These are phyloP conservation scores for Mycotypha africana DNA, from an alignment of 371 early-diverging fungal genomes.

Conservation along the genomic window DNA sequence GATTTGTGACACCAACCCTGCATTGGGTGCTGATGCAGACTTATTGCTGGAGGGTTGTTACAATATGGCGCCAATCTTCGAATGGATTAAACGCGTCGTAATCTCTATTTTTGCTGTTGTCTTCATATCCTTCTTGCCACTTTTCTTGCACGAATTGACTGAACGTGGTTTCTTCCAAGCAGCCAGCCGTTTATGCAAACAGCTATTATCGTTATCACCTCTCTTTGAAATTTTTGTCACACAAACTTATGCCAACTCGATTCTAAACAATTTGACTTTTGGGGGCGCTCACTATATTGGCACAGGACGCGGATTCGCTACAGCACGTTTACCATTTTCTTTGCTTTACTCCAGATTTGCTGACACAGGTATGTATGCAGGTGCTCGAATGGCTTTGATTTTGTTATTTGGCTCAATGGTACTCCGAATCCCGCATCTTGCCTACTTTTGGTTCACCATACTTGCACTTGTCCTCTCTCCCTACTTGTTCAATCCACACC, in stretches of 20 bases:
- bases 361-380: conserved; percentile 74
- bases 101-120: conserved; percentile 75
- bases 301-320: conserved; percentile 91
- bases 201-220: conserved; percentile 79
- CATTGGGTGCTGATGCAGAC: conserved; percentile 38
- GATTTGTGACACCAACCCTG: conserved; percentile 49
- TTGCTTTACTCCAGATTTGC: conserved; percentile 77
- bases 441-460: conserved; percentile 86
- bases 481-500: conserved; percentile 82
- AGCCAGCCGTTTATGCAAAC: conserved; percentile 71
- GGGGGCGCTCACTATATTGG: conserved; percentile 89
- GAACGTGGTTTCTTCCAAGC: conserved; percentile 81
- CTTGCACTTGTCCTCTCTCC: conserved; percentile 71
- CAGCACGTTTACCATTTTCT: conserved; percentile 75
- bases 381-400: conserved; percentile 66
- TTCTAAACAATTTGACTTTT: conserved; percentile 75
- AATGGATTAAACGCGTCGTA: conserved; percentile 83
- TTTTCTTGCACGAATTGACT: conserved; percentile 81
- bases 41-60: conserved; percentile 60
- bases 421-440: conserved; percentile 67
- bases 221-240: conserved; percentile 90
- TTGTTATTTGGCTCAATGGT: conserved; percentile 70
- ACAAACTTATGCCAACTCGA: conserved; percentile 82
- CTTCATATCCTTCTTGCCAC: conserved; percentile 79
- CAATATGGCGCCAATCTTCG: conserved; percentile 67